Evolutionary conservation across 2,329 filamentous ascomycete species (phyloP).

Genomic region (Fusarium compactum): DNA sequence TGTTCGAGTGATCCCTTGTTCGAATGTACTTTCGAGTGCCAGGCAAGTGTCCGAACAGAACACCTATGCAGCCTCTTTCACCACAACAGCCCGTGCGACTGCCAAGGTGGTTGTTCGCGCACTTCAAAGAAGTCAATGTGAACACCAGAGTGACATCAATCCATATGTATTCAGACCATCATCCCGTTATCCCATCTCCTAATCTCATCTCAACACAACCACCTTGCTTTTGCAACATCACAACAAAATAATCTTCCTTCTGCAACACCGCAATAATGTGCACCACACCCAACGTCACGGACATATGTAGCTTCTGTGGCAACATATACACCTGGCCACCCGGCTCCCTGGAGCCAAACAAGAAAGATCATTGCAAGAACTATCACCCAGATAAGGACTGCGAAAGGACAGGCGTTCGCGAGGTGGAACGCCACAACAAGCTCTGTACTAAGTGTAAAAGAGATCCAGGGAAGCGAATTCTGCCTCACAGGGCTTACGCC

Average conservation of each 20-base stretch:
- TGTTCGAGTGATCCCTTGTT: background rate
- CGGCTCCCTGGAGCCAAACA: background rate
- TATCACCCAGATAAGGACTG: background rate
- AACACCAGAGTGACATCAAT: background rate
- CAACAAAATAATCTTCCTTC: background rate
- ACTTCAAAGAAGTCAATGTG: background rate
- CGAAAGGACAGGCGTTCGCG: background rate
- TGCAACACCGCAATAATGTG: background rate
- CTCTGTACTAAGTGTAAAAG: background rate
- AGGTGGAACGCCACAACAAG: background rate
- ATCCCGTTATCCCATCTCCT: no score
- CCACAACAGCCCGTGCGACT: background rate
- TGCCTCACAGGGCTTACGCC: background rate
- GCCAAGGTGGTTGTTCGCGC: background rate
- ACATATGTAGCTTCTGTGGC: no score
- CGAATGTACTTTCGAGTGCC: background rate
- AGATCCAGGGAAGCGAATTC: background rate
- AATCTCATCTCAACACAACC: background rate
- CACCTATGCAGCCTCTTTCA: background rate
- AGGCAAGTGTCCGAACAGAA: background rate
- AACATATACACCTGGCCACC: background rate
- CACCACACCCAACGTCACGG: background rate
- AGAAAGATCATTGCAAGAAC: background rate
- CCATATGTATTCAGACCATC: background rate
- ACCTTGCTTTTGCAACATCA: background rate